Evolutionary conservation across 2,329 filamentous ascomycete species (phyloP).

Genomic region (Sarocladium strictum): DNA sequence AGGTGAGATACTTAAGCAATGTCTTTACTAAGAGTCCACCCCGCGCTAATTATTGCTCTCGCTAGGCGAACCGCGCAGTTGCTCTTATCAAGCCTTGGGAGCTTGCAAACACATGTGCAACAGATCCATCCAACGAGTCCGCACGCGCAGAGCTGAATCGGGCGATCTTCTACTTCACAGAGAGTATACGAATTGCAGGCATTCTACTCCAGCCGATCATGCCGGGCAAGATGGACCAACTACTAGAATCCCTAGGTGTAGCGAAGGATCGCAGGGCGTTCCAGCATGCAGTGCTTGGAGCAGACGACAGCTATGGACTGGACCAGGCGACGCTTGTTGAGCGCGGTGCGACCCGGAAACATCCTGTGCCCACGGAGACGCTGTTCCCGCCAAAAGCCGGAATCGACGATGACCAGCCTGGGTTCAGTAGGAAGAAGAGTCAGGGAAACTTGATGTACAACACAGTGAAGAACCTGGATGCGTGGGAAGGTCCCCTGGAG

Average conservation of each 20-base stretch:
- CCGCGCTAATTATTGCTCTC: constrained; percentile 12
- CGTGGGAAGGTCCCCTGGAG: neutral
- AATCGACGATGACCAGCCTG: constrained; percentile 4
- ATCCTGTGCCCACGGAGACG: constrained; percentile 32
- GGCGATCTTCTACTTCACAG: constrained; percentile 64
- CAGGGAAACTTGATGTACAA: neutral
- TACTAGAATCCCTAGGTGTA: constrained; percentile 78
- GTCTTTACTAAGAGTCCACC: neutral
- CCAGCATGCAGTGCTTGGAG: constrained; percentile 53
- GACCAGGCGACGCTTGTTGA: constrained; percentile 17
- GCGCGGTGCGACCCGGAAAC: constrained; percentile 22
- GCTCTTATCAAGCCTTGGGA: constrained; percentile 64
- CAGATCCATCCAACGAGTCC: neutral
- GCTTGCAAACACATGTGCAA: constrained; percentile 23
- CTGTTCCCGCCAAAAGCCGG: constrained; percentile 41
- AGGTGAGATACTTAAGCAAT: constrained; percentile 35
- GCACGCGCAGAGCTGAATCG: constrained; percentile 34
- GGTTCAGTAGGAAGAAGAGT: neutral
- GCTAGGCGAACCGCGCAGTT: constrained; percentile 42
- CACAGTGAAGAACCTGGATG: neutral
- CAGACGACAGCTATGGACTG: constrained; percentile 65
- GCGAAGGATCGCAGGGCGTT: constrained; percentile 54
- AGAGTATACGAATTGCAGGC: constrained; percentile 70
- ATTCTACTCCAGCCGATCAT: constrained; percentile 91
- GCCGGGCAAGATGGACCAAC: constrained; percentile 64